These are phyloP conservation scores for Yarrowia hollandica DNA, from an alignment of 805 yeast species.

Conservation along the genomic window DNA sequence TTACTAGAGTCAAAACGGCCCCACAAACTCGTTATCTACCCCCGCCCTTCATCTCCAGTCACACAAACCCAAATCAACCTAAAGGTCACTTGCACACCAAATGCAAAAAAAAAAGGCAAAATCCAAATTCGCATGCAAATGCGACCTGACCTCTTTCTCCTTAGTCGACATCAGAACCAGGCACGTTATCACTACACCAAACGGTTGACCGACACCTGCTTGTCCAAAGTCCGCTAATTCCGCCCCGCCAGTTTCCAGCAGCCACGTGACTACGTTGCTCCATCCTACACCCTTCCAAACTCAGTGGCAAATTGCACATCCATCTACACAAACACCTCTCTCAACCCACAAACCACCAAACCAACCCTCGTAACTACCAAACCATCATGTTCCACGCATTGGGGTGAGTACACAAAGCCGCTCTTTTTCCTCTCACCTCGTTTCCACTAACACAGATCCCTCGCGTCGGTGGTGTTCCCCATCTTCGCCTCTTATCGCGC, in stretches of 20 bases:
- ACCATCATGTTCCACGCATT: slow-evolving; percentile 11
- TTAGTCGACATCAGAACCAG: slow-evolving; percentile 2
- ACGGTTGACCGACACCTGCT: too few relatives aligned
- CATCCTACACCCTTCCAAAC: not conserved
- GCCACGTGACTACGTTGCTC: not conserved
- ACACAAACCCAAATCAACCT: not conserved
- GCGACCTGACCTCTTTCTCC: slow-evolving; percentile 5
- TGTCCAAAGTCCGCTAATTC: not conserved
- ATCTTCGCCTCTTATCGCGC: slow-evolving; percentile 61
- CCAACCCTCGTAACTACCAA: not conserved
- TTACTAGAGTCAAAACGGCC: not conserved
- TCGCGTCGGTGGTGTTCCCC: slow-evolving; percentile 56
- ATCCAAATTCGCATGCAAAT: slow-evolving; percentile 12
- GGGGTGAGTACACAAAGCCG: slow-evolving; percentile 5
- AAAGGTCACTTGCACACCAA: slow-evolving; percentile 12
- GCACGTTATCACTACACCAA: not conserved
- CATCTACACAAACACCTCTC: not conserved
- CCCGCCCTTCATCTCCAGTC: not conserved
- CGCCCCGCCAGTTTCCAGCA: not conserved
- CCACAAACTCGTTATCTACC: not conserved
- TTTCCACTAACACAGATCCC: slow-evolving; percentile 34
- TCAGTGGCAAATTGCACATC: slow-evolving; percentile 25
- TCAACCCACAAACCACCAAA: not conserved
- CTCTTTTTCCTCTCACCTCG: too few relatives aligned
- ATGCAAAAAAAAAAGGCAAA: not conserved